Percentiles rank a stretch among this genome's conserved stretches.
These are phyloP conservation scores for Neurospora sp. DNA, from an alignment of 495 filamentous ascomycete genomes.

Conservation along the genomic window DNA sequence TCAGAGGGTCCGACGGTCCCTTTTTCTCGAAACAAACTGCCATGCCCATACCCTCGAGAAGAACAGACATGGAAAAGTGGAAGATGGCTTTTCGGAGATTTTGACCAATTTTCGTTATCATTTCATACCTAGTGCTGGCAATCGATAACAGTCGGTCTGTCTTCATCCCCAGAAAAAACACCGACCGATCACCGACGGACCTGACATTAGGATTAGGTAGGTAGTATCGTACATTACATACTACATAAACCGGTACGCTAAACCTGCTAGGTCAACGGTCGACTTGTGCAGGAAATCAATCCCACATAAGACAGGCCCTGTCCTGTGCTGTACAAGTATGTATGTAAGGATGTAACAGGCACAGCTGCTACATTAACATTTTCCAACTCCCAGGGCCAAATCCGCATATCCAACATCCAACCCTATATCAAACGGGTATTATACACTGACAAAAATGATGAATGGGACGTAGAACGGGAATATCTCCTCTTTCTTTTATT, in stretches of 20 bases:
- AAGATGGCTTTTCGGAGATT: neutral
- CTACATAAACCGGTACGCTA: neutral
- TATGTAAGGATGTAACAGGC: neutral
- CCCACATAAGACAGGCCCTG: neutral
- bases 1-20: neutral
- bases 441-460: neutral
- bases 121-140: neutral
- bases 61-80: neutral
- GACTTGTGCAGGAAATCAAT: neutral
- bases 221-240: neutral
- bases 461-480: neutral
- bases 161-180: neutral
- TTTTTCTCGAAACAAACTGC: neutral
- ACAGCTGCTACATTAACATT: neutral
- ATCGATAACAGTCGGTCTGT: neutral
- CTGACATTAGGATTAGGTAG: neutral
- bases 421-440: neutral
- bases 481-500: neutral
- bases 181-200: neutral
- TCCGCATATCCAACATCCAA: neutral
- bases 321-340: neutral
- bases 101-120: neutral
- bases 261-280: neutral
- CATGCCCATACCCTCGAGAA: neutral
- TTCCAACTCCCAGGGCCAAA: neutral